Base-by-base conservation (phyloP, 2,329 filamentous ascomycete species). In the Penicillium sp. region DNA sequence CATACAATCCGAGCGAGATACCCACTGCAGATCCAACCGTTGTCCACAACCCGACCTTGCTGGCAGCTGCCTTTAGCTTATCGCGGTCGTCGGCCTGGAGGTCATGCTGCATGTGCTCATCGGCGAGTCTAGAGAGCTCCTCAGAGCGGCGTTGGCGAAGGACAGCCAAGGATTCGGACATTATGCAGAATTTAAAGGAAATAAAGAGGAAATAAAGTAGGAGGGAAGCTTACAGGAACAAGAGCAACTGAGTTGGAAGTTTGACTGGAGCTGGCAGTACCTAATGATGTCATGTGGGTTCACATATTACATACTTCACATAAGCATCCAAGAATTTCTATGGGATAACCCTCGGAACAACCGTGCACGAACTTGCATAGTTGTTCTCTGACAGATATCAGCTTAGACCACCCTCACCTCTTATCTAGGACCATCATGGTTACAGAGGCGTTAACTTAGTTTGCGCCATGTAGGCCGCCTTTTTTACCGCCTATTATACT, bases 1-100 rank as follows among this genome's bases (percentile, higher is more conserved):
- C 67, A 45, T 75, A 77, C 18, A 81, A 52, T 3, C 81, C 81
- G 0, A 86, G 69, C 0, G 77, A 77, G 2, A 86, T 62, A 3
- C 84, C 83, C 2, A 82, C 51, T 5, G 80, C 60, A 1, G 81
- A 82, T 27, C 82, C 84, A 47, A 85, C 56, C 3, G 74, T 71
- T 1, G 82, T 75, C 57, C 80, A 76, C 1, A 69, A 72, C 7
- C 73, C 73, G 23, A 85, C 73, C 46, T 76, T 79, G 6, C 61
- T 64, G 5, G 79, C 79, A 4, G 82, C 82, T 14, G 65, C 71
- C 35, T 74, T 69, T 14, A 86, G 70, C 0, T 72, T 71, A 28
- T 81, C 75, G 41, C 82, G 80, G 60, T 86, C 83, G 22, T 74
- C 71, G 40, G 77, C 67, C n/a, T 69, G 70, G 29, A 82, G 72